phyloP scores from a whole-genome alignment of 2,329 filamentous ascomycete species.

The Penicillium nordicum region DNA sequence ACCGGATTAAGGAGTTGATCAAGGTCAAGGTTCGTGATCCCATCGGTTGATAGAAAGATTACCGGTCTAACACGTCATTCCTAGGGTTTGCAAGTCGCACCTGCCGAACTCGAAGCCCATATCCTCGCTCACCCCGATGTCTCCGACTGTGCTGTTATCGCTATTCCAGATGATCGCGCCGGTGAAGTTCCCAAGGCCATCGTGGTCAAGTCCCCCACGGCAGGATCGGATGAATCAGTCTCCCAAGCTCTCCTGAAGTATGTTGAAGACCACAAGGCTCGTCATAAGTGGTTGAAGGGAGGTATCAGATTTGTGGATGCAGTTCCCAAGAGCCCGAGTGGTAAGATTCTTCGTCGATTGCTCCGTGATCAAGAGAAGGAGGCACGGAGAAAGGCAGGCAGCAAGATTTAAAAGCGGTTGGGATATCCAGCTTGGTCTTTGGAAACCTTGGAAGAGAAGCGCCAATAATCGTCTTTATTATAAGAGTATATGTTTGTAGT shows the following conservation, averaged over 20 bases:
- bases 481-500: not conserved
- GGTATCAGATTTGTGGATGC: conserved; percentile 57
- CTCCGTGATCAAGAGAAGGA: conserved; percentile 73
- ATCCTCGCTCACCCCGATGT: conserved; percentile 71
- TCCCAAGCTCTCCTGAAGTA: conserved; percentile 54
- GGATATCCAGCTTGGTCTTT: not conserved
- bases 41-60: not conserved
- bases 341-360: conserved; percentile 61
- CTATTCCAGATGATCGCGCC: conserved; percentile 61
- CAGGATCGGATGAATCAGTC: conserved; percentile 50
- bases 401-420: conserved; percentile 57
- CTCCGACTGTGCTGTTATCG: conserved; percentile 76
- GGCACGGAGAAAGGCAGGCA: conserved; percentile 59
- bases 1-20: conserved; percentile 75
- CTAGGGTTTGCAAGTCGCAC: conserved; percentile 76
- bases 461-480: not conserved
- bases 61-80: conserved; percentile 1
- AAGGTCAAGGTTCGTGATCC: conserved; percentile 63
- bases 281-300: conserved; percentile 61
- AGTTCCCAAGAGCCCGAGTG: conserved; percentile 60
- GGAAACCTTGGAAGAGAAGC: not conserved
- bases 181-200: conserved; percentile 64
- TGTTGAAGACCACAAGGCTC: conserved; percentile 59
- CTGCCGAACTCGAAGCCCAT: conserved; percentile 77
- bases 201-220: conserved; percentile 56